Conservation (phyloP, 2,329 filamentous ascomycete genomes). For the Podosphaera xanthii region DNA sequence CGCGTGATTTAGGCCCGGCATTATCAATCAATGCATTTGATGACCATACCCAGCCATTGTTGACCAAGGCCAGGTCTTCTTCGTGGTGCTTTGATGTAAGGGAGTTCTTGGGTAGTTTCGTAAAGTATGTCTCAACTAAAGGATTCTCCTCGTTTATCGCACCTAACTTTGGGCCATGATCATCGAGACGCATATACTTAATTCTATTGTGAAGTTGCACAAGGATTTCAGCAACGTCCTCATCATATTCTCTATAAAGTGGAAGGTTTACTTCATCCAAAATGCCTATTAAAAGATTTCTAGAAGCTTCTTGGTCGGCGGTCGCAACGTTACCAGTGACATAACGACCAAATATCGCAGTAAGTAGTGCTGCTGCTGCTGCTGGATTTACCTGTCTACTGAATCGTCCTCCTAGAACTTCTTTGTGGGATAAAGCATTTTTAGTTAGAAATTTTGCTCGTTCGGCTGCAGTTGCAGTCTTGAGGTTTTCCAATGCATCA, state of each 20-base stretch:
- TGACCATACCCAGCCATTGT: constrained; percentile 98
- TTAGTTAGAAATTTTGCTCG: constrained; percentile 34
- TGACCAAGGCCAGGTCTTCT: constrained; percentile 60
- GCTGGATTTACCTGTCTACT: constrained; percentile 46
- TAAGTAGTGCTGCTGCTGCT: constrained; percentile 45
- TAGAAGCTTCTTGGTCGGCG: constrained; percentile 27
- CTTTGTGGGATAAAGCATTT: constrained; percentile 45
- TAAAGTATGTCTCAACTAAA: constrained; percentile 87
- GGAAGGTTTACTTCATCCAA: constrained; percentile 69
- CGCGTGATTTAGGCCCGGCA: constrained; percentile 66
- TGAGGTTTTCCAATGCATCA: constrained; percentile 26
- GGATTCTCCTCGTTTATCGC: constrained; percentile 56
- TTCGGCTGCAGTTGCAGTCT: constrained; percentile 29
- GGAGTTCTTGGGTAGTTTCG: constrained; percentile 58
- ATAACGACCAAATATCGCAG: constrained; percentile 45
- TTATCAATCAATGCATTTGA: constrained; percentile 88
- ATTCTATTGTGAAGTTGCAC: constrained; percentile 84
- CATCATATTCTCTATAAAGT: constrained; percentile 82
- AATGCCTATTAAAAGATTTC: constrained; percentile 35
- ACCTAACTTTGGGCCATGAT: constrained; percentile 70
- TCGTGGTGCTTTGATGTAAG: constrained; percentile 54
- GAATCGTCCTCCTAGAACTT: constrained; percentile 61
- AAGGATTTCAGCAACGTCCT: constrained; percentile 58
- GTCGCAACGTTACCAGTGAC: constrained; percentile 25
- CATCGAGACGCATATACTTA: constrained; percentile 86